phyloP scores from a whole-genome alignment of 305 asterid species.

The Ilex paraguariensis region DNA sequence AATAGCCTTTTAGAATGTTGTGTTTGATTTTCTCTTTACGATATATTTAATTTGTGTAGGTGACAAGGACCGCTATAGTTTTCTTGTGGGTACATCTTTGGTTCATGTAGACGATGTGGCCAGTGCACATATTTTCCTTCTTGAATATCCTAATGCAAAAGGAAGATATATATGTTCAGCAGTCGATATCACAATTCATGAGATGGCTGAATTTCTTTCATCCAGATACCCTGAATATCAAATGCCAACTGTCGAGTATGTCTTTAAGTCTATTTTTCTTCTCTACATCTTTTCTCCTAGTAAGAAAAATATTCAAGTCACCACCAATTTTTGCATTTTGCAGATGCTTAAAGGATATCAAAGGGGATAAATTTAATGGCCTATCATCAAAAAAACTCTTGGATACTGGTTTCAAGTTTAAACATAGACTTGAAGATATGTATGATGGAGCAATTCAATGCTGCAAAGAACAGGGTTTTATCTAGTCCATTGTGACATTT shows the following conservation, averaged over 20 bases:
- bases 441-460: conserved; percentile 37
- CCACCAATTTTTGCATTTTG: background rate
- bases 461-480: conserved; percentile 30
- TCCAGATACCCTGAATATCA: conserved; percentile 26
- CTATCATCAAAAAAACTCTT: conserved; percentile 34
- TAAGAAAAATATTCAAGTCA: no score
- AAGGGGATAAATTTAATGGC: conserved; percentile 5
- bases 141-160: conserved; percentile 37
- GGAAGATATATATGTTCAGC: conserved; percentile 37
- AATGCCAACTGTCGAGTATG: conserved; percentile 25
- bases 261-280: background rate
- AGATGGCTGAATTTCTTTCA: conserved; percentile 25
- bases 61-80: conserved; percentile 5
- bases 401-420: conserved; percentile 31
- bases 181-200: conserved; percentile 19
- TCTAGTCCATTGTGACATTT: conserved; percentile 9
- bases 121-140: conserved; percentile 39
- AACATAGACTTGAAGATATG: conserved; percentile 35
- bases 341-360: conserved; percentile 15
- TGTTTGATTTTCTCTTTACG: no score
- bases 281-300: no score
- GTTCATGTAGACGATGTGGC: conserved; percentile 52
- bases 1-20: background rate
- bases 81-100: conserved; percentile 14
- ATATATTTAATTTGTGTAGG: conserved; percentile 17